Base-by-base conservation (phyloP, 257 asterid genomes). In the Lantana camara region DNA sequence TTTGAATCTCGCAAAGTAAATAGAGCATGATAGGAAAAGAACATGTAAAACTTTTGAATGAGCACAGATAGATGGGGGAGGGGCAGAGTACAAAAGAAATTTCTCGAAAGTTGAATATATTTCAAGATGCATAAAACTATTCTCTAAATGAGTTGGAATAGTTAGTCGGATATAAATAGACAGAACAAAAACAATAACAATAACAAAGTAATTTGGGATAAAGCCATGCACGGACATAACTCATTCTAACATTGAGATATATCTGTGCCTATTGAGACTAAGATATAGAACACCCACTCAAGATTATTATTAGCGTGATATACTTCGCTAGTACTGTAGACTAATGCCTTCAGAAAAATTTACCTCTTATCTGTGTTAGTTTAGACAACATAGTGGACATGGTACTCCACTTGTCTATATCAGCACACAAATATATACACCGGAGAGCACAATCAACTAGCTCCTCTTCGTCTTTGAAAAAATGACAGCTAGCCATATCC, bases 401-500 rank as follows among this genome's bases (percentile, higher is more conserved):
- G 34, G 80, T 86, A 78, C 73, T 80, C 97, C 99, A 94, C 74
- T 75, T 83, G 72, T 94, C 90, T 41, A 83, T 70, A 57, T 78
- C 91, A 73, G 95, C 73, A 80, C 97, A 90, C 75, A 81, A 55
- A 63, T 90, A 94, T 71, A 94, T 79, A 75, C 97, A 90, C 53
- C 83, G 85, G 74, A 94, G 80, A 65, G 95, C 90, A 76, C 96
- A 94, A 73, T 82, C 92, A 58, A 83, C 77, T 32, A 80, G 71
- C 77, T 90, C 96, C 60, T 74, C 61, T 66, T 88, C 96, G 73
- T 90, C 77, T 69, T 72, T 75, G 77, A 88, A 88, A 73, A 90
- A 74, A 16, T 50, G 60, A 65, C 64, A 73, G 75, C 68, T 73
- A 67, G 71, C 82, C 77, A 67, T 53, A 42, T 72, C 90, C 68